Evolutionary conservation across 75 land plant genomes (phyloP).

Genomic region (Ceratopteris richardii): DNA sequence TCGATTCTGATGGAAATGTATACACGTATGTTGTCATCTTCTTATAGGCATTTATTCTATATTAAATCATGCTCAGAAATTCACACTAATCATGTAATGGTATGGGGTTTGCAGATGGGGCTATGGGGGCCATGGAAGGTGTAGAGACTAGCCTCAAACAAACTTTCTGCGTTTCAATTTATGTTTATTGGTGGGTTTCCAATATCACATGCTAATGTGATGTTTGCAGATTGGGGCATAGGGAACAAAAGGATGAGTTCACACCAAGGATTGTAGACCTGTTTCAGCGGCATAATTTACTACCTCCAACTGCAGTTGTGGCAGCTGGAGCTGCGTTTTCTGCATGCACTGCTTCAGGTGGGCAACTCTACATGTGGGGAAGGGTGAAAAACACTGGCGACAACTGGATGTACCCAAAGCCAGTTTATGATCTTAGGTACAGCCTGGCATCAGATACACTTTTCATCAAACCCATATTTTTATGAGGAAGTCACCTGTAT

Average conservation of each 20-base stretch:
- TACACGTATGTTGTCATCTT: conserved; percentile 63
- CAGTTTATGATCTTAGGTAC: conserved; percentile 86
- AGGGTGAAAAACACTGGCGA: conserved; percentile 83
- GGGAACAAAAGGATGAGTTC: conserved; percentile 97
- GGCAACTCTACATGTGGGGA: conserved; percentile 99
- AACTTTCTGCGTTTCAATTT: background rate
- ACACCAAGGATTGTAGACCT: conserved; percentile 71
- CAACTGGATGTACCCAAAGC: conserved; percentile 99
- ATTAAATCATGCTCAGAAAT: background rate
- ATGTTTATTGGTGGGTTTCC: background rate
- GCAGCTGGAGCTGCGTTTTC: conserved; percentile 89
- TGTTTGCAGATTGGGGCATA: conserved; percentile 69
- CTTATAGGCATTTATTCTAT: background rate
- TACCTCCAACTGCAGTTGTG: conserved; percentile 79
- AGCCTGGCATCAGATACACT: background rate
- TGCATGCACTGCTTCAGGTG: conserved; percentile 84
- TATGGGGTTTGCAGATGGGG: conserved; percentile 69
- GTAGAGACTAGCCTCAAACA: background rate
- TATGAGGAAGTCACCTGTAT: background rate
- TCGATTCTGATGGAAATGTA: conserved; percentile 81
- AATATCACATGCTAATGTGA: background rate
- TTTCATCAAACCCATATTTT: background rate
- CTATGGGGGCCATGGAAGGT: conserved; percentile 98
- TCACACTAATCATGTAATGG: background rate
- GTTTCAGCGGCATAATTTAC: conserved; percentile 65